Base-by-base conservation (phyloP, 1,284 basidiomycete genomes). In the Athelia sp. region DNA sequence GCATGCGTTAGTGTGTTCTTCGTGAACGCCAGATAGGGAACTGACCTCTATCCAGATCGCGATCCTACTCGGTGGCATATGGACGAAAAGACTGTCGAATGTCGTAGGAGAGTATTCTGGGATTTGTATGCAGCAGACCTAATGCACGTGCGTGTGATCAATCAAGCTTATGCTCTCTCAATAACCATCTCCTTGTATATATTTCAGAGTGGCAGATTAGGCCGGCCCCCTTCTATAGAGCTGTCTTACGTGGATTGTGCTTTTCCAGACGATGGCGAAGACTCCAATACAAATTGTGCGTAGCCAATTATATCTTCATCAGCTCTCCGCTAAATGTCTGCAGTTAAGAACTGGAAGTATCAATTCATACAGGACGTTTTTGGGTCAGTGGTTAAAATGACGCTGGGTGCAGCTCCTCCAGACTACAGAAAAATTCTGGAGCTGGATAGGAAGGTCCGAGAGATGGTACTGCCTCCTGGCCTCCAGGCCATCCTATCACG, bases 1-100 rank as follows among this genome's bases (percentile, higher is more conserved):
- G 54, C 76, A 69, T 21, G 15, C 18, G 34, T 44, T 17, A 26
- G 31, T 47, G n/a, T n/a, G n/a, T n/a, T n/a, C n/a, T n/a, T n/a
- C 15, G 23, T 15, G 13, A 29, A 13, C 11, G 29, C 2, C 14
- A 23, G 19, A 10, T 17, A 38, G 43, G 26, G 32, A 50, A 52
- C 58, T 22, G 56, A 32, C 13, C 13, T 19, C 36, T 55, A 35
- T 6, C 10, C 54, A 84, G 81, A 84, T 65, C 75, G 82, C 23
- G 81, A 84, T 56, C 75, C 77, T 52, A 72, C 78, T 18, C 68
- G 76, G 50, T 84, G 81, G 64, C 72, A 76, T 52, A 71, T 80
- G 71, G 69, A 72, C 47, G 60, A 74, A 0, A 79, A 78, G 59
- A 74, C 68, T 11, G 72, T 79, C 17, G 73, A 82, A 54, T 66